Percentiles rank a stretch among this genome's conserved stretches.
Conservation (phyloP, 805 yeast genomes). For the Brettanomyces bruxellensis region DNA sequence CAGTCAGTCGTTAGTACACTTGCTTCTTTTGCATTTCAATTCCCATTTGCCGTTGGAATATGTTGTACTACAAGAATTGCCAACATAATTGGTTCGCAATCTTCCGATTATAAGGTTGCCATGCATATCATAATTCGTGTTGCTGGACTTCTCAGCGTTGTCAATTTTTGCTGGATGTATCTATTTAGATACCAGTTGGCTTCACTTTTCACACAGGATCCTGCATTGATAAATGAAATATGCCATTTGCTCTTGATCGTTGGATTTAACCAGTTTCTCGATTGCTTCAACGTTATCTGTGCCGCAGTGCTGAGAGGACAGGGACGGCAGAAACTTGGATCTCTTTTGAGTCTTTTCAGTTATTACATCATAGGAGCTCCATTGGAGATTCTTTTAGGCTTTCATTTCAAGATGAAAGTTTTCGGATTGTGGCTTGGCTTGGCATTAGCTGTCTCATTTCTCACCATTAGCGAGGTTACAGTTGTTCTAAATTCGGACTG, state of each 20-base stretch:
- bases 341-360: conserved; percentile 34
- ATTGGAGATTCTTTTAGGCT: conserved; percentile 34
- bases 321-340: conserved; percentile 46
- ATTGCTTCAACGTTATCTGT: conserved; percentile 35
- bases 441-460: conserved; percentile 31
- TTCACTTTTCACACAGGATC: conserved; percentile 32
- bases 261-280: conserved; percentile 41
- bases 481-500: conserved; percentile 41
- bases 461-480: conserved; percentile 32
- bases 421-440: conserved; percentile 42
- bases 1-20: conserved; percentile 43
- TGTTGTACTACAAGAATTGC: conserved; percentile 46
- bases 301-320: conserved; percentile 45
- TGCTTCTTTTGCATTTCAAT: conserved; percentile 39
- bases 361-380: conserved; percentile 45
- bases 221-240: conserved; percentile 28
- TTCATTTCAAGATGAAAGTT: conserved; percentile 29
- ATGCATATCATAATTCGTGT: conserved; percentile 28
- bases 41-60: conserved; percentile 43
- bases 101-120: conserved; percentile 26
- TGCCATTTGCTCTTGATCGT: conserved; percentile 35
- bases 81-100: conserved; percentile 43
- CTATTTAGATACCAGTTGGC: conserved; percentile 30
- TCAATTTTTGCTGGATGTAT: conserved; percentile 31
- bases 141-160: conserved; percentile 24